Base-by-base conservation (phyloP, 2,329 filamentous ascomycete species). In the Fusarium neocosmosporiellum region DNA sequence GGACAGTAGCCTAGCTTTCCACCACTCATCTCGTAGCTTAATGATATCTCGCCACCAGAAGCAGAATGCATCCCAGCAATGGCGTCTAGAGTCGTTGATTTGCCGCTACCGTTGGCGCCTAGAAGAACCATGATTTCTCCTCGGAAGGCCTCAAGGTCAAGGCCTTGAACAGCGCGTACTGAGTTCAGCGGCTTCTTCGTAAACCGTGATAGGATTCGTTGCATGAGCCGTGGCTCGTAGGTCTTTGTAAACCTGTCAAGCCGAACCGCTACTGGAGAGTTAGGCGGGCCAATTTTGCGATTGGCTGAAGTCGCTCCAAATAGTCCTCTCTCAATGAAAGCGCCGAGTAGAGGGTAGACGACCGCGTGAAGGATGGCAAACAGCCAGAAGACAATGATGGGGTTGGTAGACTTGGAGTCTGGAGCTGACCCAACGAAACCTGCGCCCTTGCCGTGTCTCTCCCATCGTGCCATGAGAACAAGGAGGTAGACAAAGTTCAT, bases 61-160 rank as follows among this genome's bases (percentile, higher is more conserved):
- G 34, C 53, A 16, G 53, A 24, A 74, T 91, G 92, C 24, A 94
- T 88, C 1, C 94, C 94, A 13, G 93, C 92, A 66, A 97, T 93
- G 10, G 92, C 90, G 74, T 96, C 93, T 8, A 97, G 86, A 0
- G 94, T 96, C 0, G 94, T 96, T 46, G 90, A 93, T 80, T 97
- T 97, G 33, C 94, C 94, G 75, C 90, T 93, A 10, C 94, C 94
- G 78, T 97, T 97, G 1, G 93, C 93, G 24, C 94, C 94, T 0
- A 97, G 86, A 0, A 97, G 84, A 1, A 94, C 92, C 79, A 95
- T 87, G 55, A 97, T 96, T 75, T 96, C 90, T 1, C 94, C 94
- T 72, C 90, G 88, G 6, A 88, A 85, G 6, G 93, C 92, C n/a
- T 87, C 86, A 61, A 96, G 84, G 43, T 87, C 90, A 48, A 97